Conservation (phyloP, 352 stramenopile species). For the Globisporangium iwayamae region DNA sequence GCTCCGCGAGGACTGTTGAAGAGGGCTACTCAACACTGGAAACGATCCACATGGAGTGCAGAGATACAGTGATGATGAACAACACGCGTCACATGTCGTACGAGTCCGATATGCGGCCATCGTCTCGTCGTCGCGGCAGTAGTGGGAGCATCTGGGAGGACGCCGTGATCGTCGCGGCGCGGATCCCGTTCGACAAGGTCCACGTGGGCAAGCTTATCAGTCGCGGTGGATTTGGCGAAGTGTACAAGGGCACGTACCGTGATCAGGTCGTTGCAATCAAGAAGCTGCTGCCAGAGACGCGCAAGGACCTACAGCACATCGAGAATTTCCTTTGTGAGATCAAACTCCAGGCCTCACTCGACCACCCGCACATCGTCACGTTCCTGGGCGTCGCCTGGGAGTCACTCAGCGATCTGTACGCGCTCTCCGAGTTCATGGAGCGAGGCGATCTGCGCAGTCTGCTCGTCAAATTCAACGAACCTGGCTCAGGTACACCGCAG, state of each 20-base stretch:
- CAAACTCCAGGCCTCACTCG: conserved; percentile 34
- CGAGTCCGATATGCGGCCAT: neutral
- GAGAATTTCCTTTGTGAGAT: conserved; percentile 41
- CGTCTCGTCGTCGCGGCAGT: neutral
- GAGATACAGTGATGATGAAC: conserved; percentile 10
- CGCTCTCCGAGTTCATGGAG: conserved; percentile 61
- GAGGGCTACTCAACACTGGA: conserved; percentile 12
- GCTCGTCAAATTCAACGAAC: conserved; percentile 22
- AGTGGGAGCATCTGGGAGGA: conserved; percentile 32
- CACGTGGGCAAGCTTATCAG: conserved; percentile 30
- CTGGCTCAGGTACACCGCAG: neutral
- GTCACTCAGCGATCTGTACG: conserved; percentile 39
- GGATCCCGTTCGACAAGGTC: conserved; percentile 35
- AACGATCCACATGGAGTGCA: neutral
- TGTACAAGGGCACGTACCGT: conserved; percentile 32
- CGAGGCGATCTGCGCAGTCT: conserved; percentile 42
- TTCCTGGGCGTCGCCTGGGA: conserved; percentile 61
- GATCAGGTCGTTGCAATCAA: conserved; percentile 37
- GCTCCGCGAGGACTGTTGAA: neutral
- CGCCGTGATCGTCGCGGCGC: conserved; percentile 29
- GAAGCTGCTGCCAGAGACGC: conserved; percentile 34
- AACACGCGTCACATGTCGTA: conserved; percentile 10
- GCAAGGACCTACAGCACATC: conserved; percentile 37
- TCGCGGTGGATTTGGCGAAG: conserved; percentile 33
- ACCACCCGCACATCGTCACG: conserved; percentile 46